These are phyloP conservation scores for Scenedesmus sp. DNA, from an alignment of 163 green algal genomes.

Conservation along the genomic window DNA sequence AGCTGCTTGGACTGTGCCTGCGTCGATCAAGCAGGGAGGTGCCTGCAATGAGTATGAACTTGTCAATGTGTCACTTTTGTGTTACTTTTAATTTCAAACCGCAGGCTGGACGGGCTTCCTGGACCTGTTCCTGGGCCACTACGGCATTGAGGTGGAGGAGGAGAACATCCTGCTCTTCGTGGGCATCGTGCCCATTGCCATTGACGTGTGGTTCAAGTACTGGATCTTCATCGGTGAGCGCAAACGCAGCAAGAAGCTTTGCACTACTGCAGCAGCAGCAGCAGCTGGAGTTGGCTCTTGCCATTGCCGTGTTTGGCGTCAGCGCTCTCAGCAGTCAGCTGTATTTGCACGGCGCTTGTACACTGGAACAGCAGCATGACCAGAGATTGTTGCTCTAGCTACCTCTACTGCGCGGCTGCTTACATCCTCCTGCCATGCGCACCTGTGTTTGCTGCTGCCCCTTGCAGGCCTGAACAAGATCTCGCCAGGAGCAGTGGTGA, in stretches of 20 bases:
- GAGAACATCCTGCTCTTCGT: constrained; percentile 72
- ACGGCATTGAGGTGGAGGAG: constrained; percentile 82
- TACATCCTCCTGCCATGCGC: background rate
- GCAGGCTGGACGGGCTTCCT: constrained; percentile 87
- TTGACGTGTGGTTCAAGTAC: constrained; percentile 94
- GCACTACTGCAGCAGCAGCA: too few species aligned
- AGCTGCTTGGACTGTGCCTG: too few species aligned
- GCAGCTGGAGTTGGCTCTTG: too few species aligned
- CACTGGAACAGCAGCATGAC: background rate
- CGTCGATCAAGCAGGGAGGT: too few species aligned
- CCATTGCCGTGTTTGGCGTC: too few species aligned
- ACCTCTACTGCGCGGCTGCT: background rate
- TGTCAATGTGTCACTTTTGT: too few species aligned
- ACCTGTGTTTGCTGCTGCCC: background rate
- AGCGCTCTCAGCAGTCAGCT: background rate
- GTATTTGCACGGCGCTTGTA: background rate
- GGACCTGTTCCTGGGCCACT: constrained; percentile 84
- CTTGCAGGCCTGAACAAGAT: constrained; percentile 79
- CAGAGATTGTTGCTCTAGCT: too few species aligned
- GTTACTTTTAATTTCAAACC: too few species aligned
- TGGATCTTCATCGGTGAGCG: constrained; percentile 81
- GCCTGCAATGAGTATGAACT: too few species aligned
- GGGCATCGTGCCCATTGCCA: constrained; percentile 74
- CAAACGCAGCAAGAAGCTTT: background rate
- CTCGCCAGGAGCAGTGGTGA: constrained; percentile 89